These are phyloP conservation scores for Capronia coronata DNA, from an alignment of 2,329 filamentous ascomycete genomes.

Conservation along the genomic window DNA sequence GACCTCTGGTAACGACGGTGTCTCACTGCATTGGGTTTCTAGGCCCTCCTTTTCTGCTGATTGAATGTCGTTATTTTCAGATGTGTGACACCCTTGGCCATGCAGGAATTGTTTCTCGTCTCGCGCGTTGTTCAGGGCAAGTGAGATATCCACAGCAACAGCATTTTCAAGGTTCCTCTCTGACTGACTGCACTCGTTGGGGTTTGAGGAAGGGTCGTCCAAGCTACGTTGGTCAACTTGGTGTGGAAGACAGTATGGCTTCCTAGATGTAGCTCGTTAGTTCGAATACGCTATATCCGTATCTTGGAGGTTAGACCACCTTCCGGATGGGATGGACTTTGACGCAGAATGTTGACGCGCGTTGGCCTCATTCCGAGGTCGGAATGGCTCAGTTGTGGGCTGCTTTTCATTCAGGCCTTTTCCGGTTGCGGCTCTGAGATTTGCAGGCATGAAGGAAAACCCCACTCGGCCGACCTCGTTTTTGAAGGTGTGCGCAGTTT, in stretches of 20 bases:
- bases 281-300: neutral
- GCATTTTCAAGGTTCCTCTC: neutral
- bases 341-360: neutral
- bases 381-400: neutral
- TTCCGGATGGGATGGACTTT: neutral
- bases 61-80: neutral
- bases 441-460: conserved; percentile 7
- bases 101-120: neutral
- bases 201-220: neutral
- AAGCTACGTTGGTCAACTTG: neutral
- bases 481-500: neutral
- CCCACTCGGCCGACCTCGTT: neutral
- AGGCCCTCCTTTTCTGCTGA: neutral
- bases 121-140: neutral
- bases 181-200: neutral
- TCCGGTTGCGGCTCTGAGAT: neutral
- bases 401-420: neutral
- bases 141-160: neutral
- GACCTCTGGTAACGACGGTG: neutral
- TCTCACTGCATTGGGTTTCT: neutral
- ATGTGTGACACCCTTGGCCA: neutral
- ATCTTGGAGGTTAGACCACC: neutral
- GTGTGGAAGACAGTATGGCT: neutral
- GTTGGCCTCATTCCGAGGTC: neutral
- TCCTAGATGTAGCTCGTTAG: neutral